These are phyloP conservation scores for Apiospora phragmitis DNA, from an alignment of 2,329 filamentous ascomycete species.

Conservation along the genomic window DNA sequence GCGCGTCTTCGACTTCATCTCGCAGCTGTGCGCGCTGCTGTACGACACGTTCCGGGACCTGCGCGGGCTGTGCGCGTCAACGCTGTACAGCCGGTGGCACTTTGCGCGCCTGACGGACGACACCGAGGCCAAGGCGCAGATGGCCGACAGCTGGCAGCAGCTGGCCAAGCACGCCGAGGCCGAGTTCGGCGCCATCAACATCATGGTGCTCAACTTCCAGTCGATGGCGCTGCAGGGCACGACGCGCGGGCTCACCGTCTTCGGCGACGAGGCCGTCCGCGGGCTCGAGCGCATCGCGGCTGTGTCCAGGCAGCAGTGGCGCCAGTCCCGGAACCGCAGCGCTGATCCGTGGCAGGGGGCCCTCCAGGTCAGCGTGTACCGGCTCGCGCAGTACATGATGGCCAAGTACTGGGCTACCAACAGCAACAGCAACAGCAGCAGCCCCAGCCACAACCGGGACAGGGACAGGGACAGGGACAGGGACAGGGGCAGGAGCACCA, in stretches of 20 bases:
- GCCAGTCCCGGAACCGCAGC: neutral
- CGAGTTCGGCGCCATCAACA: neutral
- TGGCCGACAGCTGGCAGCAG: neutral
- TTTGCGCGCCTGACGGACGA: neutral
- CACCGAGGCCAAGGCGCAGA: neutral
- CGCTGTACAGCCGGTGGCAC: neutral
- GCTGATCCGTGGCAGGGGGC: neutral
- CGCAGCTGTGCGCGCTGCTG: neutral
- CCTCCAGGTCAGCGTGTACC: neutral
- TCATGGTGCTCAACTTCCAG: slow-evolving; percentile 1
- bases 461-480: neutral
- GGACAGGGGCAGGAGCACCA: neutral
- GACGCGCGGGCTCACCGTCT: neutral
- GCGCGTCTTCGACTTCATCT: neutral
- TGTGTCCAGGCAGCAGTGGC: neutral
- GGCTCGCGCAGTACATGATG: neutral
- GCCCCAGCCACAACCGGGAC: neutral
- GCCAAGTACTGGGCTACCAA: neutral
- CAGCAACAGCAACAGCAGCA: neutral
- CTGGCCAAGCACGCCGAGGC: neutral
- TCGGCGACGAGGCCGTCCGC: neutral
- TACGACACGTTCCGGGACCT: slow-evolving; percentile 8
- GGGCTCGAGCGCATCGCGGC: neutral
- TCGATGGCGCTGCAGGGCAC: neutral
- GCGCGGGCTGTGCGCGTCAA: neutral